A percentile compares a stretch with the other conserved stretches of the same genome.
Evolutionary conservation across 192 early-diverging fungal species (phyloP).

Genomic region (Tieghemiomyces parasiticus): DNA sequence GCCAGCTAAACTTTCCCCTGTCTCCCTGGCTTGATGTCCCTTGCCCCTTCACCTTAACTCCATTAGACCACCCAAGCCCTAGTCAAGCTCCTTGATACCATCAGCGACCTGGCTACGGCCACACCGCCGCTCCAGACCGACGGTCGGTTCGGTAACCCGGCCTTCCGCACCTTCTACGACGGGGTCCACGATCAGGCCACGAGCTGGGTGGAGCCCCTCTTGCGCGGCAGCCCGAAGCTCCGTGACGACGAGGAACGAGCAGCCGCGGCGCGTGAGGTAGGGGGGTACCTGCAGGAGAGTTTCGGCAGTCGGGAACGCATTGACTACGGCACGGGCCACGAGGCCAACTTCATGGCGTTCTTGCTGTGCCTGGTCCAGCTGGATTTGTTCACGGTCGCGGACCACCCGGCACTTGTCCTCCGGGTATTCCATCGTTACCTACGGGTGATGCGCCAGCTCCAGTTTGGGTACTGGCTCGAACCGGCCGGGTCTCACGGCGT

Average conservation of each 20-base stretch:
- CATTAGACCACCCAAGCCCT: slow-evolving; percentile 46
- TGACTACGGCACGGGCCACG: slow-evolving; percentile 97
- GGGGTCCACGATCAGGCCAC: slow-evolving; percentile 26
- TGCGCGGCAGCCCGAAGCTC: slow-evolving; percentile 4
- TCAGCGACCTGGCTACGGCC: slow-evolving; percentile 40
- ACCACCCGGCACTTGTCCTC: slow-evolving; percentile 64
- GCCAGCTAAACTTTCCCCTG: background rate
- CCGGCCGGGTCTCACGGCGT: slow-evolving; percentile 97
- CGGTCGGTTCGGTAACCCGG: slow-evolving; percentile 89
- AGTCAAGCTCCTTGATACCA: slow-evolving; percentile 42
- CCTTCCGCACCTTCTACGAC: slow-evolving; percentile 83
- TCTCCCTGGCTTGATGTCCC: background rate
- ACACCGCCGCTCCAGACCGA: slow-evolving; percentile 60
- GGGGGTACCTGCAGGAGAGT: slow-evolving; percentile 61
- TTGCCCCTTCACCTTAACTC: slow-evolving; percentile 52
- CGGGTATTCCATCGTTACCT: slow-evolving; percentile 74
- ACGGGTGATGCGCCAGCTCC: slow-evolving; percentile 72
- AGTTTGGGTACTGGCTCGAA: slow-evolving; percentile 88
- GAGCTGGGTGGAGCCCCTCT: slow-evolving; percentile 23
- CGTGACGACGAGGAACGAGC: slow-evolving; percentile 9
- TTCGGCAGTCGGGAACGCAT: slow-evolving; percentile 88
- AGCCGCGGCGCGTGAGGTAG: slow-evolving; percentile 37
- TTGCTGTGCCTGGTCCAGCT: slow-evolving; percentile 70
- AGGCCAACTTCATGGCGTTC: slow-evolving; percentile 80
- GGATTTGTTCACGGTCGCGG: slow-evolving; percentile 39